A percentile compares a stretch with the other conserved stretches of the same genome.
phyloP scores from a whole-genome alignment of 768 basidiomycete species.

The Plicaturopsis crispa region DNA sequence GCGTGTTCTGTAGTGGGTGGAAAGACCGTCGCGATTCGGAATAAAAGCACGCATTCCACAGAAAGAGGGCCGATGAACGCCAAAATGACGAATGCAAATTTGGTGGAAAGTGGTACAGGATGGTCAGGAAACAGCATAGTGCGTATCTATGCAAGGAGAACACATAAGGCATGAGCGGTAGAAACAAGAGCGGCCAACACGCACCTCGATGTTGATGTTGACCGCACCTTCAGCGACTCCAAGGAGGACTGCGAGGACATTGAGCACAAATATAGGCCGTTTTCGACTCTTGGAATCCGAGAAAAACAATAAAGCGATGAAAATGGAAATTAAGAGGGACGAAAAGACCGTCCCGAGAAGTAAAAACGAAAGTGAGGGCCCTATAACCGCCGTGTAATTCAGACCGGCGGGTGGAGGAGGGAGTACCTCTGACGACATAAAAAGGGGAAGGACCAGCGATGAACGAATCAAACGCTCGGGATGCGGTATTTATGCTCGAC shows the following conservation, averaged over 20 bases:
- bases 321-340: conserved; percentile 23
- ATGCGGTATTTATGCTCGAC: too few relatives aligned
- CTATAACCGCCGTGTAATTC: conserved; percentile 16
- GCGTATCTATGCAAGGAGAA: conserved; percentile 18
- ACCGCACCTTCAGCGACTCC: conserved; percentile 19
- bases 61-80: conserved; percentile 22
- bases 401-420: conserved; percentile 20
- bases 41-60: conserved; percentile 28
- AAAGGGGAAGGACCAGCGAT: too few relatives aligned
- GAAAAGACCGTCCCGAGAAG: conserved; percentile 21
- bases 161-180: too few relatives aligned
- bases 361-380: conserved; percentile 8
- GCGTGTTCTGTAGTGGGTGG: conserved; percentile 16
- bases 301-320: conserved; percentile 24
- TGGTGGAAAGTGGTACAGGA: conserved; percentile 9
- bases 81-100: conserved; percentile 16
- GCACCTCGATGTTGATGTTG: conserved; percentile 14
- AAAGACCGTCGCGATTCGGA: conserved; percentile 28
- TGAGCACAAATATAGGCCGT: conserved; percentile 24
- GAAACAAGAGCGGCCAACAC: too few relatives aligned
- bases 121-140: conserved; percentile 12
- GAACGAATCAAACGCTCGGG: too few relatives aligned
- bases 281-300: conserved; percentile 19
- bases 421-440: too few relatives aligned
- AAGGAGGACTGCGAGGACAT: conserved; percentile 18